Evolutionary conservation across 257 asterid genomes (phyloP), one percentile per base, ranked within the genome.

Genomic region (Ballota nigra): DNA sequence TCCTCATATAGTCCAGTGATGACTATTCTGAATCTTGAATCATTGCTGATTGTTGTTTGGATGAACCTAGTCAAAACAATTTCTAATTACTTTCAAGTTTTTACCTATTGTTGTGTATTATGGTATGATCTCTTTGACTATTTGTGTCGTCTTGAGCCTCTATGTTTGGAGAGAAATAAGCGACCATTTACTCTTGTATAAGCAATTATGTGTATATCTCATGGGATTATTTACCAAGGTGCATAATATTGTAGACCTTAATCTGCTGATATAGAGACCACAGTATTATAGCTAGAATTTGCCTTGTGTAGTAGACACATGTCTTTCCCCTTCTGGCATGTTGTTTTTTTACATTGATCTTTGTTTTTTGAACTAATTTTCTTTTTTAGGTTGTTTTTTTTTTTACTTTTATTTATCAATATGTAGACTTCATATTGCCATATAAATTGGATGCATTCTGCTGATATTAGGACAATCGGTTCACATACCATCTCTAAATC

Each of bases 101-200:
- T 19, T 20, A 20, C 9, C n/a, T 11, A 33, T 56, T 20, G 40
- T 13, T 41, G 72, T 43, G 16, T 38, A 11, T 10, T 6, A 28
- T 62, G 69, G 63, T 47, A 51, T 55, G 40, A 72, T 74, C 43
- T 47, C 24, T 59, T 40, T 38, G 64, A 26, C 4, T 56, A 62
- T 11, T 9, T 56, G 22, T 57, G 15, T 16, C 15, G 5, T 9
- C 2, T 40, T 38, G 29, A 45, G 45, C 34, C 31, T 12, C 57
- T 45, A 45, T n/a, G n/a, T n/a, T n/a, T n/a, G 19, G 26, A 31
- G 33, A 23, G 33, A 43, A 20, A 57, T 71, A 5, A 53, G 29
- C 23, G 24, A 61, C 64, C 13, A 15, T 19, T 56, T 71, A 19
- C 60, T 65, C 49, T 23, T 23, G 20, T 45, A 47, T 13, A 23